Conservation (phyloP, 2,329 filamentous ascomycete species). For the Seiridium cupressi region DNA sequence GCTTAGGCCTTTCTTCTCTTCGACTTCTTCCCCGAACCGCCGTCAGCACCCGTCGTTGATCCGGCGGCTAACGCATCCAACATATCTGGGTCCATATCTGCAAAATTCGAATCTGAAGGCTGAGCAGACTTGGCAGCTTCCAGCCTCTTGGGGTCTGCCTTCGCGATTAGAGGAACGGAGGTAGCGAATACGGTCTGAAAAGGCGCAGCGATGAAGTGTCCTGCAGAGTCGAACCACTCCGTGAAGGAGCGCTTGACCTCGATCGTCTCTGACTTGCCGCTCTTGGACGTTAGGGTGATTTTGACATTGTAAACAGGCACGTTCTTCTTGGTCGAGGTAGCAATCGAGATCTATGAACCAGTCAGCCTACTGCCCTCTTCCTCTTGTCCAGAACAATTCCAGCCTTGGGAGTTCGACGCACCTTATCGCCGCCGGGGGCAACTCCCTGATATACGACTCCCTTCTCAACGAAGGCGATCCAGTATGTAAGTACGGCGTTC, state of each 20-base stretch:
- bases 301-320: constrained; percentile 77
- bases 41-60: constrained; percentile 16
- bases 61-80: constrained; percentile 40
- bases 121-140: constrained; percentile 21
- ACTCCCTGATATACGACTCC: constrained; percentile 77
- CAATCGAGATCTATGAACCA: constrained; percentile 63
- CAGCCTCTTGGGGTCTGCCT: constrained; percentile 61
- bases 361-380: constrained; percentile 52
- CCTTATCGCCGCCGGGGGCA: constrained; percentile 53
- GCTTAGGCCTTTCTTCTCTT: constrained; percentile 31
- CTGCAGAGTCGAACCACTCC: constrained; percentile 72
- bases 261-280: constrained; percentile 39
- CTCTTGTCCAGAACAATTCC: too few relatives aligned
- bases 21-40: constrained; percentile 23
- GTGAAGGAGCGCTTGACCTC: constrained; percentile 65
- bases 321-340: constrained; percentile 73
- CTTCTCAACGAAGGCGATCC: constrained; percentile 82
- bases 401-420: constrained; percentile 9
- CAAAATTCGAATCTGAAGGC: constrained; percentile 20
- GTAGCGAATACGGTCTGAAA: constrained; percentile 77
- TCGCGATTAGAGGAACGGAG: constrained; percentile 64
- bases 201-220: constrained; percentile 70
- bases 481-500: constrained; percentile 74
- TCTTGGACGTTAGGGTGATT: constrained; percentile 51
- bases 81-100: constrained; percentile 43